Evolutionary conservation across 164 flowering plant genomes (phyloP), one percentile per base, ranked within the genome.

Genomic region (Liquidambar formosana): DNA sequence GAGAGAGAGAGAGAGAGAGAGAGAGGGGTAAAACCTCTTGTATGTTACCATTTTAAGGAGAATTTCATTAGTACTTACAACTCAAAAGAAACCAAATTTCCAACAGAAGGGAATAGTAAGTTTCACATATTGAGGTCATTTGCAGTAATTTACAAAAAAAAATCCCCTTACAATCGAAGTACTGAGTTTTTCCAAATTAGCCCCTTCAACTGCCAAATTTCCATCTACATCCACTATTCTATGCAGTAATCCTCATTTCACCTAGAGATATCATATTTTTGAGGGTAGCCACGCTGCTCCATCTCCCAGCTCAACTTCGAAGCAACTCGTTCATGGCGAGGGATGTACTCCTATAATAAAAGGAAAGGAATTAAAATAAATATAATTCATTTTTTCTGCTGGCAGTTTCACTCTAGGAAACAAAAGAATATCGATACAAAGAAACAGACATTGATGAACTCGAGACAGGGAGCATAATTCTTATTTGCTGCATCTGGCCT

Each of bases 291-390:
- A 47, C 88, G 81, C 80, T 84, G 88, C 71, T 89, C 98, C 68
- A 73, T 85, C 85, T 91, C 96, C 98, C 98, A 94, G 81, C 79
- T 84, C 79, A 80, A 72, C 78, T 90, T 89, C 10, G 94, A 78
- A 23, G 88, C 90, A 63, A 85, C 97, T 61, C 89, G 69, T 74
- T 93, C 96, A 65, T 93, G 98, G 73, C 86, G 78, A 2, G 97
- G 99, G 15, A 80, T 83, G 68, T 96, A 96, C 64, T 93, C 99
- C 99, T 96, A 67, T 10, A 65, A 66, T 10, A 25, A 13, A 22
- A 46, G 26, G 28, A 41, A 46, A 19, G 19, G 41, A 33, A 33
- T 2, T 33, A 33, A 33, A 33, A 33, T 33, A 33, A 6, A 2
- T 33, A 6, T 33, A 33, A 33, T 2, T 6, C 41, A 6, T 33